Base-by-base conservation (phyloP, 345 rosid species). In the Camelina sativa region DNA sequence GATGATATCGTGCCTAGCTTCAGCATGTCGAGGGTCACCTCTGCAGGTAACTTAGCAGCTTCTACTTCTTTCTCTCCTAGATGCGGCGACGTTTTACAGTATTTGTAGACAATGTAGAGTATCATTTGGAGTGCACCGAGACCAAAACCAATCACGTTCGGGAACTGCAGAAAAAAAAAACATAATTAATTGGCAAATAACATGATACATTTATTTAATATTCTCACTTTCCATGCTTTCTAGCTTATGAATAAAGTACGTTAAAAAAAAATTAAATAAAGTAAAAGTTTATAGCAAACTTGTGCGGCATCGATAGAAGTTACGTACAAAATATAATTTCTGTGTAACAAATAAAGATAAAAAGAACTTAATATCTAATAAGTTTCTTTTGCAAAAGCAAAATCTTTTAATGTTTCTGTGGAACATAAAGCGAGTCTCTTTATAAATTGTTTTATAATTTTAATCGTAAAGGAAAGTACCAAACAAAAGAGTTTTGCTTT, bases 51-150 rank as follows among this genome's bases (percentile, higher is more conserved):
- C 58, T 78, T 78, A 1, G 77, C 77, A 3, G 84, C 83, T 67
- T 57, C 81, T 1, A 63, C 61, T 69, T 79, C 79, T 69, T 74
- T 74, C 63, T 79, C 79, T 47, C 75, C 78, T 16, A 79, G 8
- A 62, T 79, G 59, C 43, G 75, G 60, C 28, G 79, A 67, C 55
- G 80, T 55, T 62, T 81, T 81, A 43, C 79, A 69, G 47, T 80
- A 82, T 75, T 67, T 85, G 48, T 87, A 87, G 0, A 85, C 57
- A 19, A 78, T 59, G 66, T 79, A 87, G 16, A 87, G 67, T 8
- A 80, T 58, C 91, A 87, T 87, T 70, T 87, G 91, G 15, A 80
- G 76, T 34, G 85, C 35, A 30, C 91, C 91, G 11, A 87, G 85
- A 4, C 25, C 20, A 40, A 85, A 72, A 9, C 91, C 91, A 32